Base-by-base conservation (phyloP, 2,329 filamentous ascomycete genomes). In the Chrysoporthe deuterocubensis region DNA sequence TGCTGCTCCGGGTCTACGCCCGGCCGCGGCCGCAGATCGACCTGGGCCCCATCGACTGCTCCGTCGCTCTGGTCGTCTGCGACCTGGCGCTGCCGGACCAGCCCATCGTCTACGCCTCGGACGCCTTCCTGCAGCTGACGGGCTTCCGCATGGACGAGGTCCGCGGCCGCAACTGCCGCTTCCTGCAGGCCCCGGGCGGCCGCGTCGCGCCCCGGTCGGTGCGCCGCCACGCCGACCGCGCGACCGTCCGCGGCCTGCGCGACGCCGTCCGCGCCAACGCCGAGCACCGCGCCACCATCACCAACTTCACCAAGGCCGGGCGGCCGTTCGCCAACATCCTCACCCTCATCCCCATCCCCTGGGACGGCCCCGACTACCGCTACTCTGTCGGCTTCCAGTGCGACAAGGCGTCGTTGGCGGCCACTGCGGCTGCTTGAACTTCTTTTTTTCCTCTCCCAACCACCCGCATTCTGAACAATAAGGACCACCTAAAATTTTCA, bases 351-450 rank as follows among this genome's bases (percentile, higher is more conserved):
- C 93, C 93, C 0, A 88, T 97, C 44, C 81, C 82, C 1, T 91
- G 89, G 85, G 87, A 92, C 52, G 84, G 85, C 1, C 82, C 85
- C 16, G 85, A 87, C 13, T 87, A 88, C 69, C 89, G 89, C 69
- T 94, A 92, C 75, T 93, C 90, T 62, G 90, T 97, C 37, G 93
- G 93, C 3, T 94, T 97, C 74, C 89, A 94, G 76, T 90, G 92
- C 40, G 92, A 80, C 66, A 76, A 76, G 69, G 43, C 54, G 14
- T 60, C 63, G 43, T 7, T 65, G 63, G 54, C 21, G 5, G 13
- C 40, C n/a, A 14, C 26, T 7, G 43, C 21, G 4, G 14, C 44
- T 18, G 43, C 21, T 50, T 34, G 32, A 42, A 6, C n/a, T 44
- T 21, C 4, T n/a, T 7, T 43, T 16, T 16, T 16, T n/a, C 21